phyloP scores from a whole-genome alignment of 2,329 filamentous ascomycete species.

The Plenodomus tracheiphilus region DNA sequence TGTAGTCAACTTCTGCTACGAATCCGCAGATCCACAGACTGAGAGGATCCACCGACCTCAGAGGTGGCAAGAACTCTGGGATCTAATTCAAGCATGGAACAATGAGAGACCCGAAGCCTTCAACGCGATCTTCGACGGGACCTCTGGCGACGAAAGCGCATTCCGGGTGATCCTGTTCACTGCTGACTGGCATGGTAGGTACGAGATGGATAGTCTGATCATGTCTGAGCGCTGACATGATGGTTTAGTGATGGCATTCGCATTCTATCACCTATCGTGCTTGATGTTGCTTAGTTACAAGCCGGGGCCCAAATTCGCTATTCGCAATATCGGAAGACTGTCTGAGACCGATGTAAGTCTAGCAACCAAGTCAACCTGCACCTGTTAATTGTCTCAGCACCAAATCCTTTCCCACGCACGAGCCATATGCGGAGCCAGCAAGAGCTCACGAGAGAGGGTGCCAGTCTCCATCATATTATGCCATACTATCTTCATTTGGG shows the following conservation, averaged over 20 bases:
- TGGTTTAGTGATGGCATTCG: slow-evolving; percentile 26
- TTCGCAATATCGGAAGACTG: slow-evolving; percentile 21
- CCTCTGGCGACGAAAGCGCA: slow-evolving; percentile 8
- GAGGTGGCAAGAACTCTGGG: slow-evolving; percentile 29
- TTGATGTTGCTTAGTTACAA: slow-evolving; percentile 37
- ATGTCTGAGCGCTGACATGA: not conserved
- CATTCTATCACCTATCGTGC: slow-evolving; percentile 33
- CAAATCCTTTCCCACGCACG: slow-evolving; percentile 30
- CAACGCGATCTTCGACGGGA: slow-evolving; percentile 32
- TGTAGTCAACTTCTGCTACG: slow-evolving; percentile 37
- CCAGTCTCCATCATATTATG: slow-evolving; percentile 28
- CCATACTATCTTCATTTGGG: slow-evolving; percentile 35
- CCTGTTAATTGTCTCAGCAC: slow-evolving; percentile 13
- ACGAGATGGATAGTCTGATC: no score
- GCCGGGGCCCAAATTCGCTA: slow-evolving; percentile 32
- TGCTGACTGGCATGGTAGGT: slow-evolving; percentile 39
- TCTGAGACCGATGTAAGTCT: slow-evolving; percentile 26
- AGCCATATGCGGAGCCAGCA: slow-evolving; percentile 31
- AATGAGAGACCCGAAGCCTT: slow-evolving; percentile 29
- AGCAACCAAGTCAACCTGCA: not conserved
- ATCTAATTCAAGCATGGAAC: slow-evolving; percentile 28
- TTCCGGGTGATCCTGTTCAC: slow-evolving; percentile 35
- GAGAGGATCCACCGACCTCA: slow-evolving; percentile 14
- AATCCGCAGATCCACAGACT: slow-evolving; percentile 11
- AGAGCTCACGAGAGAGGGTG: slow-evolving; percentile 28